Base-by-base conservation (phyloP, 2,329 filamentous ascomycete species). In the Fusarium torreyae region DNA sequence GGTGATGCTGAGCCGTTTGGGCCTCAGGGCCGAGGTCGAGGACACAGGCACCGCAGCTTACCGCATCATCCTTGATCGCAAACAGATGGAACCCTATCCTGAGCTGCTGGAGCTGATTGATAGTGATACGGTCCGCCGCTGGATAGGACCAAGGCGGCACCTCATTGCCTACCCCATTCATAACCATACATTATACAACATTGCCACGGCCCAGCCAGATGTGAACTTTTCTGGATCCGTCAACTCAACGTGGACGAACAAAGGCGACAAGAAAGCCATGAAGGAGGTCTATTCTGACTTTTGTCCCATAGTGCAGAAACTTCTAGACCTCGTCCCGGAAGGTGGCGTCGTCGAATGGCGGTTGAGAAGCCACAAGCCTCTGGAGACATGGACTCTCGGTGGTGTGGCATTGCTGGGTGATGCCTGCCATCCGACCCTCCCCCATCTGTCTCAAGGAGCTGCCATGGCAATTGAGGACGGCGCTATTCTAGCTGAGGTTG, bases 131-230 rank as follows among this genome's bases (percentile, higher is more conserved):
- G 63, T 52, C 0, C 17, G 63, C 2, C 26, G 65, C 0, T 68
- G 65, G 65, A 68, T 68, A 26, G 65, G 65, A 10, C 36, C 53
- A 1, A 52, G 59, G 5, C 49, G 65, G 11, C 65, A 68, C 1
- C 48, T 68, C 1, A 67, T 68, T 5, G 63, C 63, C 2, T 68
- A 68, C 20, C 58, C 65, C 0, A 68, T 68, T 5, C 63, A 68
- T 33, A 63, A 63, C 9, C 65, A 68, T 7, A 36, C 22, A 10
- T 59, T 68, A 13, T 68, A 59, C 44, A 68, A 68, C 31, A 51
- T 68, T 17, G 58, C 58, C 1, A 63, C 63, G 0, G 53, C 42
- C 0, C 65, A 68, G 1, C 65, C 65, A 0, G 65, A 68, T 7
- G 40, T 59, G 2, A 68, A 68, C 17, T 68, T 68, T n/a, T 57